Percentiles rank a stretch among this genome's conserved stretches.
Conservation (phyloP, 2,329 filamentous ascomycete genomes). For the Purpureocillium lavendulum region DNA sequence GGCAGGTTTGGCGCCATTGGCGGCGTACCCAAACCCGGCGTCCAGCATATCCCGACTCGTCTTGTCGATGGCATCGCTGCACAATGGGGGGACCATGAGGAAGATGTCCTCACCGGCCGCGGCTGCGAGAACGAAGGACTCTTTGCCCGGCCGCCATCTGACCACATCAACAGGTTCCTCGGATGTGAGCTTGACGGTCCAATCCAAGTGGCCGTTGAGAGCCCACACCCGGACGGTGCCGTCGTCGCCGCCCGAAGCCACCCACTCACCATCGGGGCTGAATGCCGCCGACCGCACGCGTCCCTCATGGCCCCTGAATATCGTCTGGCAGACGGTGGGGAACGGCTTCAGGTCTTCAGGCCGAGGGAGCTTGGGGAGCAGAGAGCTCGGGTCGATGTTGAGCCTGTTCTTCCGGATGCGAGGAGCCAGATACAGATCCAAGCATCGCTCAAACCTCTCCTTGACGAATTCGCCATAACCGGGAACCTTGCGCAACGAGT, state of each 20-base stretch:
- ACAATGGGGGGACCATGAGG: conserved; percentile 69
- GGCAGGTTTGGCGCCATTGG: conserved; percentile 46
- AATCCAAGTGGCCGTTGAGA: conserved; percentile 80
- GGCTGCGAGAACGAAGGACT: conserved; percentile 73
- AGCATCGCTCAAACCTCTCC: conserved; percentile 89
- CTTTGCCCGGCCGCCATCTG: conserved; percentile 79
- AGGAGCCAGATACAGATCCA: conserved; percentile 92
- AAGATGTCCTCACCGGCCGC: conserved; percentile 79
- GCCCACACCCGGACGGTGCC: conserved; percentile 90
- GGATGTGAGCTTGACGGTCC: conserved; percentile 69
- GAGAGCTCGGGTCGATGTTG: conserved; percentile 90
- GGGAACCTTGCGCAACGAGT: conserved; percentile 81
- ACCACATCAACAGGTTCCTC: conserved; percentile 79
- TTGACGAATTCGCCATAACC: conserved; percentile 87
- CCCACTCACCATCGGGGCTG: conserved; percentile 75
- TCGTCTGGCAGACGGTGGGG: conserved; percentile 78
- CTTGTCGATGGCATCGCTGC: conserved; percentile 65
- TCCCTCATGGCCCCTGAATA: conserved; percentile 83
- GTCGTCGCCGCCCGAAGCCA: conserved; percentile 91
- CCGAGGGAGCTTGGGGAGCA: conserved; percentile 86
- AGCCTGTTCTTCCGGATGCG: conserved; percentile 86
- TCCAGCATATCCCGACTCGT: conserved; percentile 71
- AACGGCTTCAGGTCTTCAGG: conserved; percentile 93
- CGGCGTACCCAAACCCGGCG: conserved; percentile 88
- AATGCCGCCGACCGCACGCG: conserved; percentile 78